phyloP scores from a whole-genome alignment of 306 rosid genomes.

The Trichosanthes truncata region DNA sequence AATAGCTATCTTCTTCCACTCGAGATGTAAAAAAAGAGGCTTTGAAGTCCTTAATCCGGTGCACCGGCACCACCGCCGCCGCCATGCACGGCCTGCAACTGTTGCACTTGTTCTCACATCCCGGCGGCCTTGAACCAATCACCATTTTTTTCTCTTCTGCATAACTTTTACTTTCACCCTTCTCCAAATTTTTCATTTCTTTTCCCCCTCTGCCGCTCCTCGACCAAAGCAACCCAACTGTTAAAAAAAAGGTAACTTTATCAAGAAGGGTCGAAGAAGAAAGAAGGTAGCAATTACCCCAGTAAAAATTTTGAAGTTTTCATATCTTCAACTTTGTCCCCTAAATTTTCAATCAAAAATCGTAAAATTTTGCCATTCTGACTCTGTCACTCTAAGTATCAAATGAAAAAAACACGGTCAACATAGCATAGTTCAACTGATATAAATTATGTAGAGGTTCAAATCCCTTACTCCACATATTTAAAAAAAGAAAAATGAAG shows the following conservation, averaged over 20 bases:
- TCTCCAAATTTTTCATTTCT: neutral
- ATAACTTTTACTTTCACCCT: neutral
- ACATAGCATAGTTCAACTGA: no score
- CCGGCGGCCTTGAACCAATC: slow-evolving; percentile 82
- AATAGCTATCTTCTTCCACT: slow-evolving; percentile 52
- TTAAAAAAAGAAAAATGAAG: no score
- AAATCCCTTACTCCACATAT: no score
- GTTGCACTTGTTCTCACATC: slow-evolving; percentile 66
- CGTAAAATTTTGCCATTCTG: no score
- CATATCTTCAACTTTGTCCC: no score
- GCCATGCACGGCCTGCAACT: slow-evolving; percentile 82
- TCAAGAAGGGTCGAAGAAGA: no score
- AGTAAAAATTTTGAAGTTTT: no score
- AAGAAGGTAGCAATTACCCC: no score
- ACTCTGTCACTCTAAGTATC: no score
- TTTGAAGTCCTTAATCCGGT: slow-evolving; percentile 21
- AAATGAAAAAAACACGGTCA: no score
- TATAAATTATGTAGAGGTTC: no score
- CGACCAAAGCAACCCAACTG: neutral
- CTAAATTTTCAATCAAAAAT: no score
- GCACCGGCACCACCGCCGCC: slow-evolving; percentile 56
- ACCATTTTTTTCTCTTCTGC: slow-evolving; percentile 14
- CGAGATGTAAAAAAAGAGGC: slow-evolving; percentile 13
- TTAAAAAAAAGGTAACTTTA: neutral
- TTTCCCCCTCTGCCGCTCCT: neutral